Base-by-base conservation (phyloP, 306 rosid species). In the Herpetospermum pedunculosum region DNA sequence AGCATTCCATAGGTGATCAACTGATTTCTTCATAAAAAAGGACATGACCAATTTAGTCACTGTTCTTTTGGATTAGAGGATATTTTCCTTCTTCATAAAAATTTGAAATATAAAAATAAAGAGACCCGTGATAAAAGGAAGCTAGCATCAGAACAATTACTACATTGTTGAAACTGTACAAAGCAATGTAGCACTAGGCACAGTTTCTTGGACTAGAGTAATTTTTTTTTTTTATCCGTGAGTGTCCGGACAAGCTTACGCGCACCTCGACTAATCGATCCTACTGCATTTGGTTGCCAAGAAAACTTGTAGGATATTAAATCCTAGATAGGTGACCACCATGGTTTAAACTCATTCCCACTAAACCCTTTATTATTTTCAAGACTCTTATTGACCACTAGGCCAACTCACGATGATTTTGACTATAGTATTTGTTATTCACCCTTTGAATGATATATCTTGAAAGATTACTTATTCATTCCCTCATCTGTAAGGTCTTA, bases 1-100 rank as follows among this genome's bases (percentile, higher is more conserved):
- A 77, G 88, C 80, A 73, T 82, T 83, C 96, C 96, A 90, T 47
- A 88, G 95, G 65, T 84, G 72, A 21, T 77, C 72, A 46, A 81
- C 75, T 3, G 81, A 30, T 5, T 58, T 64, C 71, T 81, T 82
- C 76, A 52, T 12, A 30, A 71, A 50, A 40, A 76, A 81, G 58
- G 55, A 55, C 23, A 44, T n/a, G 46, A 26, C 4, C 26, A 15
- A 67, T 40, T 49, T 18, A 76, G 59, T 70, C 3, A 15, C 28
- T 14, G 8, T 13, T 29, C 26, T 35, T n/a, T 25, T 21, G 21
- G 23, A 40, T 21, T 43, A 19, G 54, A 68, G 25, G 21, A 49
- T 49, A 48, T 29, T 28, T 10, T 8, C 47, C 26, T 35, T 35
- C 25, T 8, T 63, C 47, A n/a, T 43, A 52, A 38, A 47, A n/a